phyloP scores from a whole-genome alignment of 108 stramenopile genomes.

The Fragilariopsis cylindrus region DNA sequence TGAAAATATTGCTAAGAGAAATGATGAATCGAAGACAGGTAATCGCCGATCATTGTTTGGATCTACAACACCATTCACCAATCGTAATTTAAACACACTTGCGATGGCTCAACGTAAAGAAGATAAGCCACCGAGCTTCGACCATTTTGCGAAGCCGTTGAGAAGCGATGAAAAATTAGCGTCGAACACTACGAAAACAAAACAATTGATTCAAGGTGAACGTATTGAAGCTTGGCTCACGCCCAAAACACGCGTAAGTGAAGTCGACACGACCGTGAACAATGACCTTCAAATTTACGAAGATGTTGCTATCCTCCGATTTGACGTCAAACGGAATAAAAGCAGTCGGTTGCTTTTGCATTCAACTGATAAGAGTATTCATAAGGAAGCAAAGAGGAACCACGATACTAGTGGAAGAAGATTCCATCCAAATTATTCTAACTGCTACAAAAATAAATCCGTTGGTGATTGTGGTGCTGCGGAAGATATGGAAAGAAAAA shows the following conservation, averaged over 20 bases:
- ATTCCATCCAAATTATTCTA: conserved; percentile 3
- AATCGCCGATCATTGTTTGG: neutral
- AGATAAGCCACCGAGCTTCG: neutral
- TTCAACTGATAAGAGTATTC: neutral
- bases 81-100: neutral
- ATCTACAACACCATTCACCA: neutral
- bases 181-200: neutral
- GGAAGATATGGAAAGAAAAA: neutral
- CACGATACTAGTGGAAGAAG: neutral
- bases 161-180: neutral
- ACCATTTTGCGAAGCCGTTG: neutral
- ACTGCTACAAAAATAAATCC: neutral
- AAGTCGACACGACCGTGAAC: neutral
- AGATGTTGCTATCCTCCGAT: neutral
- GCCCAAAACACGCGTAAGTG: neutral
- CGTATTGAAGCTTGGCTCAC: conserved; percentile 18
- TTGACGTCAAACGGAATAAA: neutral
- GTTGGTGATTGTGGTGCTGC: neutral
- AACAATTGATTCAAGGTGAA: neutral
- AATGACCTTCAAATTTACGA: neutral
- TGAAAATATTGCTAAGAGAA: neutral
- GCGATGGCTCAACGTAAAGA: neutral
- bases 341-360: neutral
- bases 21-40: neutral
- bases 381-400: neutral